Percentiles rank a stretch among this genome's conserved stretches.
These are phyloP conservation scores for Circinella minor DNA, from an alignment of 371 early-diverging fungal genomes.

Conservation along the genomic window DNA sequence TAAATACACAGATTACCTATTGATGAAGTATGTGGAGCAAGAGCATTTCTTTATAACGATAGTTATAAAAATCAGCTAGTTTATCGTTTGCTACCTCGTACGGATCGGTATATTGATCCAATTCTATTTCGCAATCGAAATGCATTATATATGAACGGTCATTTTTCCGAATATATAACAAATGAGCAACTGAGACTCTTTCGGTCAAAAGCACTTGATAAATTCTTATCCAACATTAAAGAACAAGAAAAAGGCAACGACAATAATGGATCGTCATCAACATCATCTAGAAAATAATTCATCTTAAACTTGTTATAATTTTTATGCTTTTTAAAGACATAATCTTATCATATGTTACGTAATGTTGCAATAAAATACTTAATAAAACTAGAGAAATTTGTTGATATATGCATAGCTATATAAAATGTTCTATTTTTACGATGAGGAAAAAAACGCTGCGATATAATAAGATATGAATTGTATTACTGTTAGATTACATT, in stretches of 20 bases:
- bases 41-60: slow-evolving; percentile 30
- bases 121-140: neutral
- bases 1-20: slow-evolving; percentile 6
- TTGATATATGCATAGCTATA: too few species aligned
- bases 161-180: slow-evolving; percentile 21
- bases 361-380: too few species aligned
- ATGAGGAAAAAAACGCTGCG: too few species aligned
- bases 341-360: too few species aligned
- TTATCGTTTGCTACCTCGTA: slow-evolving; percentile 33
- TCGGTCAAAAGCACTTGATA: slow-evolving; percentile 30
- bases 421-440: too few species aligned
- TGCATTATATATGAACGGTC: slow-evolving; percentile 24
- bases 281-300: neutral
- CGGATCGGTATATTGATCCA: slow-evolving; percentile 33
- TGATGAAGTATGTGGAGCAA: slow-evolving; percentile 11
- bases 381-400: too few species aligned
- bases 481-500: too few species aligned
- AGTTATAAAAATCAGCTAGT: slow-evolving; percentile 29
- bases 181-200: slow-evolving; percentile 30
- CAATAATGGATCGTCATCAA: neutral
- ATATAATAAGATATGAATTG: too few species aligned
- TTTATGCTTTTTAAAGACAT: too few species aligned
- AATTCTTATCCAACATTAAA: neutral
- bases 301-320: too few species aligned
- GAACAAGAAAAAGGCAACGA: neutral